These are phyloP conservation scores for Cylindrotheca fusiformis DNA, from an alignment of 108 stramenopile genomes.

Conservation along the genomic window DNA sequence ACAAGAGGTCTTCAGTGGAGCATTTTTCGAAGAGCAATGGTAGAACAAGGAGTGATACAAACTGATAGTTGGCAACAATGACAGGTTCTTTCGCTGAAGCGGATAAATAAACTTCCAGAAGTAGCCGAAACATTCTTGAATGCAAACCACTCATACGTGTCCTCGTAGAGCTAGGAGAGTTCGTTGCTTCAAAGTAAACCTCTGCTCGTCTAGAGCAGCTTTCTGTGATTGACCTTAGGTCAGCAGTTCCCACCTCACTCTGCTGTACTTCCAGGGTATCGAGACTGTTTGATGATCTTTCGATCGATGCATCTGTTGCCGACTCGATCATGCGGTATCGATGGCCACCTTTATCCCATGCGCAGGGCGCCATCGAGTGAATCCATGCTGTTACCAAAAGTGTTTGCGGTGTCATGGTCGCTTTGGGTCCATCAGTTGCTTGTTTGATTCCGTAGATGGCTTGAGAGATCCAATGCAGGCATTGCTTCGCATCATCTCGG, in stretches of 20 bases:
- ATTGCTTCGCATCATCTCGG: constrained; percentile 17
- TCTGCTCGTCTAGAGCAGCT: neutral
- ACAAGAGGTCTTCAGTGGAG: constrained; percentile 49
- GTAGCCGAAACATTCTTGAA: constrained; percentile 22
- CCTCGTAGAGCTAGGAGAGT: too few species aligned
- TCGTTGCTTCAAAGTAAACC: neutral
- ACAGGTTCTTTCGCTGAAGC: constrained; percentile 3
- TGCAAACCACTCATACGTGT: neutral
- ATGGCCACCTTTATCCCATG: constrained; percentile 39
- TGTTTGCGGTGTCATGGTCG: neutral
- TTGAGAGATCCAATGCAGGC: constrained; percentile 12
- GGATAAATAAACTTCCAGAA: constrained; percentile 24
- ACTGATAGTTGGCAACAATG: neutral
- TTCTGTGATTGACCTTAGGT: neutral
- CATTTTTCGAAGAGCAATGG: constrained; percentile 60
- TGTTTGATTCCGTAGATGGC: constrained; percentile 5
- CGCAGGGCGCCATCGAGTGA: constrained; percentile 35
- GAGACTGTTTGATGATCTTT: neutral
- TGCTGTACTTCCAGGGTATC: neutral
- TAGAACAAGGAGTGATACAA: constrained; percentile 53
- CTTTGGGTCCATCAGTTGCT: neutral
- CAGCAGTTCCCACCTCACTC: neutral
- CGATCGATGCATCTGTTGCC: neutral
- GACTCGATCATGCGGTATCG: constrained; percentile 1
- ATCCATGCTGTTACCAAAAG: constrained; percentile 28